Percentiles rank a stretch among this genome's conserved stretches.
Conservation (phyloP, 805 yeast species). For the Starmerella cellae region DNA sequence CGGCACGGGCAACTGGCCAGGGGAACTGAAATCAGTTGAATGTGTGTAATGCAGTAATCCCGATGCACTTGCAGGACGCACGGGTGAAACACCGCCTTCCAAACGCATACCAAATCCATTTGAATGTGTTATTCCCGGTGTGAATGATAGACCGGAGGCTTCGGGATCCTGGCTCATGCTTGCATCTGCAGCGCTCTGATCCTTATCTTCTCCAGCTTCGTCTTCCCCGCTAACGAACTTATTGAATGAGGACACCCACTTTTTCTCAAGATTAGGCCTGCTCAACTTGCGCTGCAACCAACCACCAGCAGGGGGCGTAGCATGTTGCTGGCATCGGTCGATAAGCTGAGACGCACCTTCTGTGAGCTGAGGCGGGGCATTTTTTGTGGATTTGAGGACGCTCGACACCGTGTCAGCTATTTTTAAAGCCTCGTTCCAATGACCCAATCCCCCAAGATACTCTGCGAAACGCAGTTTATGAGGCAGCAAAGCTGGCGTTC, state of each 20-base stretch:
- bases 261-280: conserved; percentile 51
- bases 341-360: conserved; percentile 33
- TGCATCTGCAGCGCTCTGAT: too few species aligned
- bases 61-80: not conserved
- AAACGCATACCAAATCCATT: too few species aligned
- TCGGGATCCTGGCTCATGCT: too few species aligned
- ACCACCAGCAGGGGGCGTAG: conserved; percentile 30
- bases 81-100: not conserved
- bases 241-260: conserved; percentile 75
- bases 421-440: conserved; percentile 37
- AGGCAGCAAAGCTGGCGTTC: conserved; percentile 37
- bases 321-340: conserved; percentile 21
- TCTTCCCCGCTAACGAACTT: conserved; percentile 84
- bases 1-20: not conserved
- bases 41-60: not conserved
- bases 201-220: conserved; percentile 13
- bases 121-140: too few species aligned
- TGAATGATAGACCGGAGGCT: too few species aligned
- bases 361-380: conserved; percentile 28
- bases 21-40: not conserved
- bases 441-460: conserved; percentile 55
- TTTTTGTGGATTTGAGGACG: conserved; percentile 8
- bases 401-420: conserved; percentile 24
- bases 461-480: conserved; percentile 57
- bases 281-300: conserved; percentile 53